Conservation (phyloP, 208 protist species). For the Trypanosoma boissoni region DNA sequence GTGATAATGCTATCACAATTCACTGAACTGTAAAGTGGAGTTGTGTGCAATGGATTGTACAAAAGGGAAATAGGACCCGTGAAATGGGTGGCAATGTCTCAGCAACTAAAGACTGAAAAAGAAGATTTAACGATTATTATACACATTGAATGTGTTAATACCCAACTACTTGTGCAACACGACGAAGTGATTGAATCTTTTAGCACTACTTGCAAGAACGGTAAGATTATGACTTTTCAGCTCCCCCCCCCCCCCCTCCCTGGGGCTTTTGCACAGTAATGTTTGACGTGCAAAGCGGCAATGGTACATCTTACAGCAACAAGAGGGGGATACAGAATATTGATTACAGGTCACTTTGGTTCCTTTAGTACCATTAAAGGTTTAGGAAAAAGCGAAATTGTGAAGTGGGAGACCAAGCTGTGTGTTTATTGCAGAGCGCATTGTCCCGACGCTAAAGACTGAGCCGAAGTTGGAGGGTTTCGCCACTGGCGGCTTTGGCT, state of each 20-base stretch:
- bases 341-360: conserved; percentile 48
- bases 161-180: neutral
- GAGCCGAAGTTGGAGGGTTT: conserved; percentile 34
- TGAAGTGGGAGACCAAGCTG: conserved; percentile 47
- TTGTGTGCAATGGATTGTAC: no score
- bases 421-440: conserved; percentile 34
- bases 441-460: conserved; percentile 35
- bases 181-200: conserved; percentile 38
- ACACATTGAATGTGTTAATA: conserved; percentile 4
- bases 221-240: conserved; percentile 18
- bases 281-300: conserved; percentile 10
- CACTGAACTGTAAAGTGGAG: no score
- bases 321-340: conserved; percentile 40
- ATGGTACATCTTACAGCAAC: conserved; percentile 63
- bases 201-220: conserved; percentile 21
- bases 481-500: conserved; percentile 37
- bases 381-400: conserved; percentile 33
- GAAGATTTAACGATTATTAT: neutral
- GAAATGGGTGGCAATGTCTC: conserved; percentile 21
- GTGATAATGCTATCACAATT: no score
- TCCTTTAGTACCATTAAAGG: conserved; percentile 25
- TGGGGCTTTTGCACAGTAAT: conserved; percentile 31
- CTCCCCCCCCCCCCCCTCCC: no score
- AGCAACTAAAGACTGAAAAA: neutral
- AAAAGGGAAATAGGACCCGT: conserved; percentile 3